phyloP scores from a whole-genome alignment of 1,284 basidiomycete genomes.

The Hymenochaete sp. region DNA sequence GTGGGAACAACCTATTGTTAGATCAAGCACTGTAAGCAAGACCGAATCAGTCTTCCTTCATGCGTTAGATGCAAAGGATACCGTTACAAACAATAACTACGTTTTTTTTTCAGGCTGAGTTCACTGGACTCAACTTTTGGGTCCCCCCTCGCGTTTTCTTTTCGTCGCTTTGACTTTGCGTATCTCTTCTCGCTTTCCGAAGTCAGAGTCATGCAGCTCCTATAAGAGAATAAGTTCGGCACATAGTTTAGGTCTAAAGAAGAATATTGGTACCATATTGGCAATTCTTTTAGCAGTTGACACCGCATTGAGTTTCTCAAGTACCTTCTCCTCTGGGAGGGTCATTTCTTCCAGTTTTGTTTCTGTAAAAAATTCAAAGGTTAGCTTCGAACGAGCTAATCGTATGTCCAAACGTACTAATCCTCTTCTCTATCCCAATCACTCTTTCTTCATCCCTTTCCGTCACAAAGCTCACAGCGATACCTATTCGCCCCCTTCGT shows the following conservation, averaged over 20 bases:
- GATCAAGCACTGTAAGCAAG: too few species aligned
- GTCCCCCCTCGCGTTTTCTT: constrained; percentile 18
- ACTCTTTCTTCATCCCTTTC: constrained; percentile 88
- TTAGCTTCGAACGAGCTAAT: neutral
- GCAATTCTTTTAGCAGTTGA: constrained; percentile 90
- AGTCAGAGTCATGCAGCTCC: constrained; percentile 88
- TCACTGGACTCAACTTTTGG: neutral
- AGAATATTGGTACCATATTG: constrained; percentile 65
- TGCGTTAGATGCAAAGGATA: too few species aligned
- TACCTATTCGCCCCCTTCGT: constrained; percentile 83
- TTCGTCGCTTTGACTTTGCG: constrained; percentile 55
- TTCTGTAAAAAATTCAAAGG: constrained; percentile 33
- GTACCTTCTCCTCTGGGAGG: constrained; percentile 73
- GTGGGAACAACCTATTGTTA: too few species aligned
- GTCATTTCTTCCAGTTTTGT: constrained; percentile 68
- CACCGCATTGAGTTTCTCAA: constrained; percentile 83
- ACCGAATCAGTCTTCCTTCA: too few species aligned
- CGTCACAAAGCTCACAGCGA: constrained; percentile 91
- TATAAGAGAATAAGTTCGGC: constrained; percentile 26
- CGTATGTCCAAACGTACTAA: constrained; percentile 40
- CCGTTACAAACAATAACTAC: too few species aligned
- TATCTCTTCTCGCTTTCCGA: constrained; percentile 82
- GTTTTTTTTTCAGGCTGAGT: neutral
- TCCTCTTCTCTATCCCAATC: constrained; percentile 77
- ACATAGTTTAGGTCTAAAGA: constrained; percentile 18